phyloP scores from a whole-genome alignment of 2,329 filamentous ascomycete genomes.

The Delphinella strobiligena region DNA sequence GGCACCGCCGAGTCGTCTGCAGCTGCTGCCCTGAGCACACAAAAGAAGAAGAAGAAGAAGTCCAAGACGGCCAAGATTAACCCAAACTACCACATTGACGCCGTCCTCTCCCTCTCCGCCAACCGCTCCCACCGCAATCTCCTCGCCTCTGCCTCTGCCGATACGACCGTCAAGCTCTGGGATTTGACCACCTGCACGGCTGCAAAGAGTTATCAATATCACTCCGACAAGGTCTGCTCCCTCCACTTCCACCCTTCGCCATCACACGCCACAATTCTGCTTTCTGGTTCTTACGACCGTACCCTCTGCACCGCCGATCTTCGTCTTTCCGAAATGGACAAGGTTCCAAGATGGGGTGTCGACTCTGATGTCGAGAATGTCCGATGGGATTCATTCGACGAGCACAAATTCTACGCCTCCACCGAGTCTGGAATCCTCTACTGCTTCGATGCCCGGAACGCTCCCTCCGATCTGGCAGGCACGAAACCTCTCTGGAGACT shows the following conservation, averaged over 20 bases:
- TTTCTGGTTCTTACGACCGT: conserved; percentile 90
- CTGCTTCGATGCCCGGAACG: conserved; percentile 75
- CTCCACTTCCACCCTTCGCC: conserved; percentile 92
- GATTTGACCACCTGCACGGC: conserved; percentile 85
- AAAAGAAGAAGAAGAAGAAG: conserved; percentile 74
- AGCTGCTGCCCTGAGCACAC: conserved; percentile 27
- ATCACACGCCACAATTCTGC: conserved; percentile 70
- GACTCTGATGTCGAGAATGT: conserved; percentile 92
- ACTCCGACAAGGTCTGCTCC: conserved; percentile 96
- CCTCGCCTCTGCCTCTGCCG: conserved; percentile 85
- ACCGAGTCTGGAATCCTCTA: conserved; percentile 88
- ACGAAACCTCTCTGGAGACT: conserved; percentile 88
- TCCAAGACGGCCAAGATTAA: conserved; percentile 84
- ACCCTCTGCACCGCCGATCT: conserved; percentile 93
- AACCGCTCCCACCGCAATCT: conserved; percentile 92
- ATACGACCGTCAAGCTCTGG: conserved; percentile 97
- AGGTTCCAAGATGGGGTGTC: conserved; percentile 76
- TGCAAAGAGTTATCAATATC: conserved; percentile 89
- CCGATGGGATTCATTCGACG: conserved; percentile 83
- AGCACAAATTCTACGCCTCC: conserved; percentile 84
- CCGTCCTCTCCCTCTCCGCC: conserved; percentile 78
- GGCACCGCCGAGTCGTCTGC: conserved; percentile 33
- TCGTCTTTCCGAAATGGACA: conserved; percentile 71
- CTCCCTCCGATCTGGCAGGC: conserved; percentile 57
- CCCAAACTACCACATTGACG: conserved; percentile 85